A percentile compares a stretch with the other conserved stretches of the same genome.
Evolutionary conservation across 2,329 filamentous ascomycete genomes (phyloP).

Genomic region (Talaromyces amestolkiae): DNA sequence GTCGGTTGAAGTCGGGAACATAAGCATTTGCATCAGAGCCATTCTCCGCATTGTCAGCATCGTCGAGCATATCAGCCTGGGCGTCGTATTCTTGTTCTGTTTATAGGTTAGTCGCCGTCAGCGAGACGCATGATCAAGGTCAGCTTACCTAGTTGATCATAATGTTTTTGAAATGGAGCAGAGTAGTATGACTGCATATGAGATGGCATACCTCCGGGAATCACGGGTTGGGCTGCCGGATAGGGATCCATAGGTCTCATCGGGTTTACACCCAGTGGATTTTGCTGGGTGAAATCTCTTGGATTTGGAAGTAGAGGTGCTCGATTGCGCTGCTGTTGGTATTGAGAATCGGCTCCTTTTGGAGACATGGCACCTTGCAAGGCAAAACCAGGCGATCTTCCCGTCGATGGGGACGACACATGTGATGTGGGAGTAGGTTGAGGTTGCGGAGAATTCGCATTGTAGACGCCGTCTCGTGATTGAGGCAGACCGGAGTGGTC

Average conservation of each 20-base stretch:
- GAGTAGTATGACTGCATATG: conserved; percentile 66
- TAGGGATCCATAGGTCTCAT: conserved; percentile 34
- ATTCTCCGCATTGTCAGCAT: conserved; percentile 64
- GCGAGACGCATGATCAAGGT: conserved; percentile 42
- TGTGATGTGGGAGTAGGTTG: conserved; percentile 83
- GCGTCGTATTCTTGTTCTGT: conserved; percentile 97
- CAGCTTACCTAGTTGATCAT: conserved; percentile 90
- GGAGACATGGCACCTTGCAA: conserved; percentile 62
- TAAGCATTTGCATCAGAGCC: conserved; percentile 68
- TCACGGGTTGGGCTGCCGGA: conserved; percentile 28
- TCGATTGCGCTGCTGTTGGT: conserved; percentile 53
- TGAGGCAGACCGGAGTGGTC: conserved; percentile 49
- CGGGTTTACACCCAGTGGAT: conserved; percentile 37
- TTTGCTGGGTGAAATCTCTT: conserved; percentile 34
- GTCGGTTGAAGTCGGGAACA: conserved; percentile 50
- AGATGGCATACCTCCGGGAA: conserved; percentile 31
- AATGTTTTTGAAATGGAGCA: conserved; percentile 87
- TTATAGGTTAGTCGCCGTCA: conserved; percentile 52
- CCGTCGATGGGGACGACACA: conserved; percentile 62
- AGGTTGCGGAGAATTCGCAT: conserved; percentile 64
- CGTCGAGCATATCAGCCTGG: conserved; percentile 83
- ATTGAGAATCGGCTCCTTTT: conserved; percentile 56
- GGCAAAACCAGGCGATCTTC: conserved; percentile 61
- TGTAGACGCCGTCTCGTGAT: conserved; percentile 40
- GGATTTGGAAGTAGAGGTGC: conserved; percentile 46